phyloP scores from a whole-genome alignment of 2,329 filamentous ascomycete species.

The Penicillium olsonii region DNA sequence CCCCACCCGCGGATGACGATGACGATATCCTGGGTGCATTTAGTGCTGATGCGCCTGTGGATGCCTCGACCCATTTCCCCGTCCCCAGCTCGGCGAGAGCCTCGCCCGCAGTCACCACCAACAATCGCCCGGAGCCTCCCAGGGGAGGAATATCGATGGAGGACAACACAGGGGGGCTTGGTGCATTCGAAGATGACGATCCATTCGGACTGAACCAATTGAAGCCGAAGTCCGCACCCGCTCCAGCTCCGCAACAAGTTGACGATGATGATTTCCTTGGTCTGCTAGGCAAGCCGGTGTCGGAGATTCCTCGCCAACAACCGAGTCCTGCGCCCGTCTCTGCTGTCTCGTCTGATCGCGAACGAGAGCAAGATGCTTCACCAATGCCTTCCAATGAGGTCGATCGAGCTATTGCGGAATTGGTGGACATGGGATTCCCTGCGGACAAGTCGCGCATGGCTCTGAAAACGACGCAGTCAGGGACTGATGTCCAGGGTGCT shows the following conservation, averaged over 20 bases:
- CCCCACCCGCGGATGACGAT: slow-evolving; percentile 52
- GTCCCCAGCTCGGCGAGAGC: slow-evolving; percentile 39
- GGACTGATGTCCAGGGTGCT: slow-evolving; percentile 79
- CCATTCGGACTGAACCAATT: slow-evolving; percentile 78
- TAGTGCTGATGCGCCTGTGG: slow-evolving; percentile 59
- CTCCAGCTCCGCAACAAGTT: slow-evolving; percentile 47
- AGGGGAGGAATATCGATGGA: slow-evolving; percentile 19
- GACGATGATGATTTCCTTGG: slow-evolving; percentile 67
- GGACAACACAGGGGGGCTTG: slow-evolving; percentile 24
- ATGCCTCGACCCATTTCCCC: slow-evolving; percentile 61
- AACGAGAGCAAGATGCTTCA: slow-evolving; percentile 19
- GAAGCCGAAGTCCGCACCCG: slow-evolving; percentile 54
- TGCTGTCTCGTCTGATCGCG: slow-evolving; percentile 5
- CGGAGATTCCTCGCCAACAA: slow-evolving; percentile 47
- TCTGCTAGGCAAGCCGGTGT: slow-evolving; percentile 60
- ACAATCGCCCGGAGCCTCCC: slow-evolving; percentile 10
- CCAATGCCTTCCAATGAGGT: slow-evolving; percentile 53
- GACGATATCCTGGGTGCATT: slow-evolving; percentile 65
- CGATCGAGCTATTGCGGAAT: slow-evolving; percentile 79
- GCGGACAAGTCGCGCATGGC: slow-evolving; percentile 79
- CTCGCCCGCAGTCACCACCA: slow-evolving; percentile 28
- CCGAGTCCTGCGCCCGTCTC: slow-evolving; percentile 24
- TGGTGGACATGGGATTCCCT: slow-evolving; percentile 94
- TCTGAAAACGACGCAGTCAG: slow-evolving; percentile 75
- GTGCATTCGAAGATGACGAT: slow-evolving; percentile 70